phyloP scores from a whole-genome alignment of 495 filamentous ascomycete species.

The Neurospora tetrasperma region DNA sequence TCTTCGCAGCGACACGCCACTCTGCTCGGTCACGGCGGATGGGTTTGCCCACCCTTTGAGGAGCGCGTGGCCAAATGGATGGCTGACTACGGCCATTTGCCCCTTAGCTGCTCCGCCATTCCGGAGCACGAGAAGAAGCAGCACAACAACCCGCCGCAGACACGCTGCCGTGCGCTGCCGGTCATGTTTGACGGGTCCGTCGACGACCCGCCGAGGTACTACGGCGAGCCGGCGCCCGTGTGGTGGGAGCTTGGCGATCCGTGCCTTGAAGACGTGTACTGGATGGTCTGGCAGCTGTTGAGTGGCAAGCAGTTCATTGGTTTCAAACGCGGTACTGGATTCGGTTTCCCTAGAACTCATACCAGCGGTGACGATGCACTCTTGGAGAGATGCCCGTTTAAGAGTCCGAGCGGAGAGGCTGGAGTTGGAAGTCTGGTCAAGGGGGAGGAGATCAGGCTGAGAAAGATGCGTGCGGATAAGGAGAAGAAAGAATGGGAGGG shows the following conservation, averaged over 20 bases:
- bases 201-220: constrained; percentile 4
- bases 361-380: neutral
- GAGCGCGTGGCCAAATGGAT: constrained; percentile 11
- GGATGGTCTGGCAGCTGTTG: constrained; percentile 18
- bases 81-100: constrained; percentile 1
- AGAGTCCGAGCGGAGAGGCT: constrained; percentile 11
- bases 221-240: constrained; percentile 11
- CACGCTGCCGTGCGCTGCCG: constrained; percentile 3
- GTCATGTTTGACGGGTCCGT: constrained; percentile 8
- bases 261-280: constrained; percentile 18
- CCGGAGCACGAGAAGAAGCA: neutral
- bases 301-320: constrained; percentile 13
- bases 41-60: constrained; percentile 16
- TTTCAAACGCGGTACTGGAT: constrained; percentile 13
- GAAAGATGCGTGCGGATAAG: neutral
- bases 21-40: constrained; percentile 12
- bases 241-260: constrained; percentile 16
- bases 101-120: neutral
- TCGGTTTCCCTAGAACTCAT: constrained; percentile 6
- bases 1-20: constrained; percentile 10
- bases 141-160: constrained; percentile 3
- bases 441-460: neutral
- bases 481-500: neutral
- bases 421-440: neutral
- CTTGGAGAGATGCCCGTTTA: constrained; percentile 9